A percentile compares a stretch with the other conserved stretches of the same genome.
Evolutionary conservation across 139 green algal species (phyloP).

Genomic region (Closterium sp.): DNA sequence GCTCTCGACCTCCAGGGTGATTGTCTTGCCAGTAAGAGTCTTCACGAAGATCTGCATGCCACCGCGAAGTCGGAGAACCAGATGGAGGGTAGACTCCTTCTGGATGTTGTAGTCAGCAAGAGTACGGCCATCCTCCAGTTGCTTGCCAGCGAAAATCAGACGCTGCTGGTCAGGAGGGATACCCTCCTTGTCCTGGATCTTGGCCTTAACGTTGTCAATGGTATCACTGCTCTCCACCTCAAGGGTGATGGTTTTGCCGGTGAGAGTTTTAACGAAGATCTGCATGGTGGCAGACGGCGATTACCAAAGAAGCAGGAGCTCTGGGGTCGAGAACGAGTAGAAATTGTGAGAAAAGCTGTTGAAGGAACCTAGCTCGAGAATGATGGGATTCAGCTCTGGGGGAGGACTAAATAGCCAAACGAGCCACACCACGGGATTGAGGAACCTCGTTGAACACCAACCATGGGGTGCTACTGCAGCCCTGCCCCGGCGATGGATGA

Average conservation of each 20-base stretch:
- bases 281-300: not conserved
- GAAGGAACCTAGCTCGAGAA: not conserved
- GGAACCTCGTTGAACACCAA: no score
- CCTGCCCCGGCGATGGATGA: no score
- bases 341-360: not conserved
- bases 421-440: no score
- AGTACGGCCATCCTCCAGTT: no score
- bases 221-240: no score
- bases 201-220: no score
- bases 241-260: no score
- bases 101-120: no score
- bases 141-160: no score
- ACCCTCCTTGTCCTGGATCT: no score
- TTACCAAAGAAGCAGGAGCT: not conserved
- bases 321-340: not conserved
- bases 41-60: constrained; percentile 64
- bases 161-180: no score
- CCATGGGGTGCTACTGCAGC: no score
- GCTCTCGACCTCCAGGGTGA: constrained; percentile 56
- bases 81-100: constrained; percentile 43
- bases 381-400: not conserved
- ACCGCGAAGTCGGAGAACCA: constrained; percentile 77
- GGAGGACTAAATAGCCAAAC: not conserved
- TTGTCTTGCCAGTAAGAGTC: constrained; percentile 51
- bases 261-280: not conserved